Conservation (phyloP, 257 asterid species). For the Nicotiana sylvestris region DNA sequence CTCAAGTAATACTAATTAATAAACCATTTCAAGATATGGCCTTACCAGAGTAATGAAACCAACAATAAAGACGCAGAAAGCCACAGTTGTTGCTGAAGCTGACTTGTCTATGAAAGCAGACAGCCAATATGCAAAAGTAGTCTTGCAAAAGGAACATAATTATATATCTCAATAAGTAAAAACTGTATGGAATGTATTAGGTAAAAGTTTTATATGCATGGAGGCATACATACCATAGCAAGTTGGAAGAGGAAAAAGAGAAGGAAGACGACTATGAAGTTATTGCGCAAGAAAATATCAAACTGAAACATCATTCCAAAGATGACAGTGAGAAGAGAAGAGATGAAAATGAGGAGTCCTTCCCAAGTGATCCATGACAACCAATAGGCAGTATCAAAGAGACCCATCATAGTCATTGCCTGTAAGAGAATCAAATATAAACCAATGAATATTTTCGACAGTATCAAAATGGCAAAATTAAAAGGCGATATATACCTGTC, state of each 20-base stretch:
- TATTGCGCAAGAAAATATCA: conserved; percentile 75
- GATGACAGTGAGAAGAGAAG: conserved; percentile 67
- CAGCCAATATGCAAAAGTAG: conserved; percentile 70
- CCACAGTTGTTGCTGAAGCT: conserved; percentile 66
- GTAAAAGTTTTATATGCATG: not conserved
- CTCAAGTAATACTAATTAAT: not conserved
- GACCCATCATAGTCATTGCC: conserved; percentile 99
- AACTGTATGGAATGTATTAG: not conserved
- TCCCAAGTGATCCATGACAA: conserved; percentile 93
- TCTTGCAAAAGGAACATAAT: conserved; percentile 34
- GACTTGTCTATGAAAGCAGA: conserved; percentile 73
- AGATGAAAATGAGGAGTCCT: conserved; percentile 50
- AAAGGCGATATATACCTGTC: conserved; percentile 51
- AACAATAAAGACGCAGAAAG: conserved; percentile 56
- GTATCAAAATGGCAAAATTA: not conserved
- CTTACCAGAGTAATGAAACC: conserved; percentile 81
- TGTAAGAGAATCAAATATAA: conserved; percentile 25
- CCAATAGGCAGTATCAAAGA: conserved; percentile 92
- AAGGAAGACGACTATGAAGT: conserved; percentile 56
- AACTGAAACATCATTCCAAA: conserved; percentile 95
- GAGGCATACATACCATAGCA: conserved; percentile 58
- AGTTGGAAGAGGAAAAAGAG: conserved; percentile 80
- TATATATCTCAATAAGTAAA: not conserved
- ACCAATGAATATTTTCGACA: not conserved
- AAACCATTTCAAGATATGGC: conserved; percentile 11